Evolutionary conservation across 208 protist genomes (phyloP), one percentile per base, ranked within the genome.

Genomic region (Angomonas ambiguus): DNA sequence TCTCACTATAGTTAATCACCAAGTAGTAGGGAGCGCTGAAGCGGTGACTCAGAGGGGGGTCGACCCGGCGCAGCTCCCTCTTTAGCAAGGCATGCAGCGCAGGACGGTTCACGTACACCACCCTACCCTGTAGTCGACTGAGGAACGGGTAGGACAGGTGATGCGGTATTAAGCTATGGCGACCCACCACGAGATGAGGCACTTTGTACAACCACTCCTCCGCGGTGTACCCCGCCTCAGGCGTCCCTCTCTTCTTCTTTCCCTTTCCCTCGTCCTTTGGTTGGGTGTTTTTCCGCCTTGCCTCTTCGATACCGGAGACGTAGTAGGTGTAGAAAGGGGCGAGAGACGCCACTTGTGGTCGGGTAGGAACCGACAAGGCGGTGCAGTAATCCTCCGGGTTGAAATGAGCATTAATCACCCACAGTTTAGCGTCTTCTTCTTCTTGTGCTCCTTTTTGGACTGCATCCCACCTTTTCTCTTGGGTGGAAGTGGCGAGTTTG

Each of bases 131-230:
- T 28, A 91, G 55, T 10, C 85, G 78, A 48, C 83, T 87, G 1
- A 88, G 72, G 60, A 76, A 94, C 28, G 62, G 33, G 70, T 92
- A 84, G 0, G 57, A 63, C 48, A 94, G 69, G 38, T 73, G 76
- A 58, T 53, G 72, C 16, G 45, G 11, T 6, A 24, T 16, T 5
- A 42, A 58, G 25, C 69, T 76, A 45, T 91, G 85, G 20, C 88
- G 76, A 4, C 88, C 88, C 34, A 91, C 67, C 0, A 67, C 62
- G 20, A 92, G 66, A 69, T 94, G 88, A 13, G 88, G 70, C 32
- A 94, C 79, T 10, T 63, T 61, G 0, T 66, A 34, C 22, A 88
- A 32, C 88, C 88, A 94, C 25, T 81, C 66, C 45, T 72, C 72
- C 13, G 61, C 32, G 25, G 45, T 64, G 8, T 6, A 6, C 28